Conservation (phyloP, 768 basidiomycete species). For the Crepidotus variabilis region DNA sequence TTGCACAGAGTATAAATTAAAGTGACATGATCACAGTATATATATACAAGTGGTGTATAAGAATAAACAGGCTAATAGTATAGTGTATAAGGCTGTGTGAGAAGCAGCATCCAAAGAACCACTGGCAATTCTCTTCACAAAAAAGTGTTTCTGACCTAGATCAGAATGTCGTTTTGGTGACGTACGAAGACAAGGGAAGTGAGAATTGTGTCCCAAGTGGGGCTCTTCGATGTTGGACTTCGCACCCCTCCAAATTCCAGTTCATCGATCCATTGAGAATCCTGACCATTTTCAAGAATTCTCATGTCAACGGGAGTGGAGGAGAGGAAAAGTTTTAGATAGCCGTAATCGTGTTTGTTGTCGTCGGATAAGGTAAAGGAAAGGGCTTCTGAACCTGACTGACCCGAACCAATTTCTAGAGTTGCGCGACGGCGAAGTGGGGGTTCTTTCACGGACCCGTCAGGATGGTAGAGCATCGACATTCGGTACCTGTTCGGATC, state of each 20-base stretch:
- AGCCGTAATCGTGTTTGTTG: conserved; percentile 39
- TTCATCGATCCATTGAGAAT: conserved; percentile 11
- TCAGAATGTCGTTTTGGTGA: not conserved
- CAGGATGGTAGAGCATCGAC: conserved; percentile 52
- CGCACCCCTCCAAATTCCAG: conserved; percentile 6
- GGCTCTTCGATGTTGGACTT: conserved; percentile 1
- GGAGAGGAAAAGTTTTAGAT: conserved; percentile 57
- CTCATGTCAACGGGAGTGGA: conserved; percentile 45
- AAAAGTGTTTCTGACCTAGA: not conserved
- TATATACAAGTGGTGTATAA: no score
- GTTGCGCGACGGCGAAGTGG: conserved; percentile 39
- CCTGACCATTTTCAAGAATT: conserved; percentile 42
- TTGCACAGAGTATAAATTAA: no score
- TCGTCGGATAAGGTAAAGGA: conserved; percentile 37
- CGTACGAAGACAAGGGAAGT: not conserved
- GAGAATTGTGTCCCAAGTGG: conserved; percentile 30
- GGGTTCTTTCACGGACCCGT: conserved; percentile 27
- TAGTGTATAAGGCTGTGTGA: no score
- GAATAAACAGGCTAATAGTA: no score
- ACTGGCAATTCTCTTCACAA: not conserved
- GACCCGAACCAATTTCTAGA: conserved; percentile 39
- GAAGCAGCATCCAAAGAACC: no score
- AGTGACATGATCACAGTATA: no score
- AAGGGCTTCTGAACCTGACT: conserved; percentile 42
- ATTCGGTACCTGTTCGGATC: conserved; percentile 52